These are phyloP conservation scores for Phallus indusiatus DNA, from an alignment of 768 basidiomycete genomes.

Conservation along the genomic window DNA sequence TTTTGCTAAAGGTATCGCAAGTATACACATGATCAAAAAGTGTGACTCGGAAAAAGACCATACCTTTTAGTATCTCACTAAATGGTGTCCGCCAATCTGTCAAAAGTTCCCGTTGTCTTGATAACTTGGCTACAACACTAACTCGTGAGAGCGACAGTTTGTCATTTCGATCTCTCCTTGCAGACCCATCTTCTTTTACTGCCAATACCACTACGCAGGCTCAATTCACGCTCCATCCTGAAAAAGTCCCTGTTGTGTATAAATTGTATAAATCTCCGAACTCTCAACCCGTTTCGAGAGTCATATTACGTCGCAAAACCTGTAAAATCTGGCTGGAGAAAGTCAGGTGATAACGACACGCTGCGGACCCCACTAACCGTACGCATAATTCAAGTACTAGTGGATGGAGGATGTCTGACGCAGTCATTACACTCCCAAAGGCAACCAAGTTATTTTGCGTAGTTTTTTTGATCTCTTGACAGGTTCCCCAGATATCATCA, in stretches of 20 bases:
- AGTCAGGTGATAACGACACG: slow-evolving; percentile 5
- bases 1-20: slow-evolving; percentile 42
- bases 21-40: background rate
- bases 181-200: background rate
- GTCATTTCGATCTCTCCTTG: slow-evolving; percentile 29
- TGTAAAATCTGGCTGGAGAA: no score
- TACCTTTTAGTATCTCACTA: slow-evolving; percentile 71
- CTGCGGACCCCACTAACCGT: background rate
- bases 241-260: no score
- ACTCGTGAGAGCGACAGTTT: slow-evolving; percentile 86
- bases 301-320: no score
- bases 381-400: no score
- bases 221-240: background rate
- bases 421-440: background rate
- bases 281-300: no score
- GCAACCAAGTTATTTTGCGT: slow-evolving; percentile 7
- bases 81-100: slow-evolving; percentile 90
- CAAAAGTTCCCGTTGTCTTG: slow-evolving; percentile 76
- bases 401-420: background rate
- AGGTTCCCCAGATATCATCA: no score
- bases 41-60: slow-evolving; percentile 11
- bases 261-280: no score
- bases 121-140: slow-evolving; percentile 83
- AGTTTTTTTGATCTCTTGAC: slow-evolving; percentile 17
- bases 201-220: background rate